Percentiles rank a stretch among this genome's conserved stretches.
phyloP scores from a whole-genome alignment of 345 rosid species.

The Gossypium bickii region DNA sequence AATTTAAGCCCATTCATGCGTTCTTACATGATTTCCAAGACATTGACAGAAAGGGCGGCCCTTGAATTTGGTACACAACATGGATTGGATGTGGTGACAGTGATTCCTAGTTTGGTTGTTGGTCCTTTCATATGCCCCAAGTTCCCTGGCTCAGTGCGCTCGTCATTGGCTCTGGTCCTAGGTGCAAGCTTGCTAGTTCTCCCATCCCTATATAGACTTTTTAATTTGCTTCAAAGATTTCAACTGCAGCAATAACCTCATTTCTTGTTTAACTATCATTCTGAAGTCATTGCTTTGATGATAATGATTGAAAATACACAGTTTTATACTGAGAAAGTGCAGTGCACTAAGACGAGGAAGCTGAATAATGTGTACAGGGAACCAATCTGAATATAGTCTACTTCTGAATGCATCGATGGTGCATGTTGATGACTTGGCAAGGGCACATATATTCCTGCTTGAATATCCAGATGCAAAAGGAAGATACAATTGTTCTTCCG shows the following conservation, averaged over 20 bases:
- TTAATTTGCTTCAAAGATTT: no score
- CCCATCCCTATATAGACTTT: no score
- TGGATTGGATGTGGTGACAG: background rate
- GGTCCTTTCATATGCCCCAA: constrained; percentile 12
- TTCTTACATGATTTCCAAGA: background rate
- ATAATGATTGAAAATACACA: no score
- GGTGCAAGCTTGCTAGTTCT: background rate
- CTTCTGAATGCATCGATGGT: constrained; percentile 19
- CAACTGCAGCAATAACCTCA: no score
- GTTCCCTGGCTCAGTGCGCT: background rate
- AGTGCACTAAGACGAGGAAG: background rate
- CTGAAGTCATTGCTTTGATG: no score
- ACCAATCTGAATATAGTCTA: background rate
- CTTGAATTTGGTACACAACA: constrained; percentile 7
- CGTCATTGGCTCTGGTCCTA: background rate
- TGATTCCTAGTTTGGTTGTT: background rate
- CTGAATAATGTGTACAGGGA: background rate
- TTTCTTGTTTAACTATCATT: no score
- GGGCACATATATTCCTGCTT: constrained; percentile 7
- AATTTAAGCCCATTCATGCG: background rate
- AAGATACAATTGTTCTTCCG: constrained; percentile 37
- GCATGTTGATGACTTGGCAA: background rate
- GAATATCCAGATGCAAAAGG: constrained; percentile 34
- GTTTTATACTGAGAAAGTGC: no score
- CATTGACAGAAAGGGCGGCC: constrained; percentile 21